Conservation (phyloP, 345 rosid species). For the Atalantia buxifolia region DNA sequence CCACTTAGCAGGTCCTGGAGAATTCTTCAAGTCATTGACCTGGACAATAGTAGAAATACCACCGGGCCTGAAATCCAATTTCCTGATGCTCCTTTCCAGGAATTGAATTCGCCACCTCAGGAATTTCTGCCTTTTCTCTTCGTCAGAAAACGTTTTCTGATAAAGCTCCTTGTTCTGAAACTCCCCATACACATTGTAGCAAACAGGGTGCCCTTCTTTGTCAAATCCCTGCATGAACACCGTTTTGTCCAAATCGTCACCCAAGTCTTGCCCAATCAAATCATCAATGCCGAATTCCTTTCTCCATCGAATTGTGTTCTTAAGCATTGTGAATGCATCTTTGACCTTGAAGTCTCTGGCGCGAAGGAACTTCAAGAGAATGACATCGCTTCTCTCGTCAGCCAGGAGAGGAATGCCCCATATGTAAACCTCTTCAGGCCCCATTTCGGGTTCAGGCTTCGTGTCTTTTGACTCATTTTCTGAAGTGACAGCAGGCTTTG, state of each 20-base stretch:
- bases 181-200: slow-evolving; percentile 76
- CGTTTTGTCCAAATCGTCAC: slow-evolving; percentile 59
- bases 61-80: slow-evolving; percentile 62
- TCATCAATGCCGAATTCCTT: slow-evolving; percentile 54
- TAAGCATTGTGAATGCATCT: slow-evolving; percentile 73
- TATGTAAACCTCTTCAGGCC: slow-evolving; percentile 52
- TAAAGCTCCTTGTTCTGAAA: slow-evolving; percentile 69
- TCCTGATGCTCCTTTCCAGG: slow-evolving; percentile 68
- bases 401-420: slow-evolving; percentile 74
- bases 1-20: slow-evolving; percentile 60
- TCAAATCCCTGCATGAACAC: slow-evolving; percentile 76
- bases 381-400: slow-evolving; percentile 76
- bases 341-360: slow-evolving; percentile 87
- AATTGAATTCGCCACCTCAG: slow-evolving; percentile 81
- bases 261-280: slow-evolving; percentile 55
- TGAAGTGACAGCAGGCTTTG: background rate
- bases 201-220: slow-evolving; percentile 75
- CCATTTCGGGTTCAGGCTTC: background rate
- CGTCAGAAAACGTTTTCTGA: slow-evolving; percentile 54
- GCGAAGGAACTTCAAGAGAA: slow-evolving; percentile 69
- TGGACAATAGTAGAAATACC: slow-evolving; percentile 63
- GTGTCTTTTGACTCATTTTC: background rate
- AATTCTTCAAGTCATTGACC: slow-evolving; percentile 75
- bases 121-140: slow-evolving; percentile 66
- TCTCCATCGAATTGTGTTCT: slow-evolving; percentile 69